A percentile compares a stretch with the other conserved stretches of the same genome.
Conservation (phyloP, 2,329 filamentous ascomycete species). For the Calonectria hawksworthii region DNA sequence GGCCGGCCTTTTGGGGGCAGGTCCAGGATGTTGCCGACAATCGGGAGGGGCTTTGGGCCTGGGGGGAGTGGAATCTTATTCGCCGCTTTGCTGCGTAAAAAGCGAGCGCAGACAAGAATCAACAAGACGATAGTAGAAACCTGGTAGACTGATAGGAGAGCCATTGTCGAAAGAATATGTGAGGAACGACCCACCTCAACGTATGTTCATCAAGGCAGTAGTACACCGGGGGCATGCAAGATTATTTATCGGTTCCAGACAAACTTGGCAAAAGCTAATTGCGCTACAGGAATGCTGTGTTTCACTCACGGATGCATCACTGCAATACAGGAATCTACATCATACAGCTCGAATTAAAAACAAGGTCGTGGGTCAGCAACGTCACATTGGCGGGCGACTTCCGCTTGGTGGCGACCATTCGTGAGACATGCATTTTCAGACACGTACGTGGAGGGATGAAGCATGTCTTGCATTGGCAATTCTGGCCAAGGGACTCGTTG, state of each 20-base stretch:
- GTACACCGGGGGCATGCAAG: background rate
- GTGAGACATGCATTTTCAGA: background rate
- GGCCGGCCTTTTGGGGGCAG: background rate
- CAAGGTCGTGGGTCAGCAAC: background rate
- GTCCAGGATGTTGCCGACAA: background rate
- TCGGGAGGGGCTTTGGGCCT: background rate
- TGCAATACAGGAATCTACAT: background rate
- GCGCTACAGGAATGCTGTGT: no score
- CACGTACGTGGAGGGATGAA: background rate
- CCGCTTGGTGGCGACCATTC: background rate
- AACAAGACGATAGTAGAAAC: background rate
- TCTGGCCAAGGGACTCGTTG: background rate
- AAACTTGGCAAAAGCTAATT: background rate
- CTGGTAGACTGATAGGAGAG: background rate
- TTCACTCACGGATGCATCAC: no score
- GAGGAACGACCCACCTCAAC: background rate
- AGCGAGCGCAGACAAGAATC: background rate
- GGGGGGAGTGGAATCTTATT: background rate
- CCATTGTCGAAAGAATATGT: background rate
- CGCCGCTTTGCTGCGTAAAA: background rate
- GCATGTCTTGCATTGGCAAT: background rate
- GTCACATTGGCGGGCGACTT: background rate
- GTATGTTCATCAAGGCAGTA: background rate
- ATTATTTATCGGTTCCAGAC: background rate
- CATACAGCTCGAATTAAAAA: background rate